Conservation (phyloP, 2,329 filamentous ascomycete species). For the Colletotrichum sp. region DNA sequence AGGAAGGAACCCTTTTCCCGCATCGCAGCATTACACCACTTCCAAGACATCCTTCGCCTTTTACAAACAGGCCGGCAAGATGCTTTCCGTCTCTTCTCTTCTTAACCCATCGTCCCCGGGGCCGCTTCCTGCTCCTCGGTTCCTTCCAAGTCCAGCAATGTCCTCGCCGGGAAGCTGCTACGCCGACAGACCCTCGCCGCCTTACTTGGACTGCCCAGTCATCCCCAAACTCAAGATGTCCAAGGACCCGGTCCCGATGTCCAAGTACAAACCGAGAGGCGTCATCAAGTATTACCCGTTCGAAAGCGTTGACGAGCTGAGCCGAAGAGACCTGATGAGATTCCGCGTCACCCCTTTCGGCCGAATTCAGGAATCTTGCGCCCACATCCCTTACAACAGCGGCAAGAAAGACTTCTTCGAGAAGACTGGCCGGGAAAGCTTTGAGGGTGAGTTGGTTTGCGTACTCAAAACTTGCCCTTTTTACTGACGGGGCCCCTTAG, state of each 20-base stretch:
- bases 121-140: slow-evolving; percentile 42
- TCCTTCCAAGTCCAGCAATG: slow-evolving; percentile 45
- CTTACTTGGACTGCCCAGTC: slow-evolving; percentile 27
- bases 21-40: slow-evolving; percentile 12
- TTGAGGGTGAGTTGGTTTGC: slow-evolving; percentile 71
- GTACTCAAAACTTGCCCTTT: neutral
- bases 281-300: slow-evolving; percentile 76
- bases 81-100: slow-evolving; percentile 70
- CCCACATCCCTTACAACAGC: slow-evolving; percentile 92
- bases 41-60: slow-evolving; percentile 17
- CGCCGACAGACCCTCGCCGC: slow-evolving; percentile 33
- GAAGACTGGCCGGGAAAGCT: slow-evolving; percentile 86
- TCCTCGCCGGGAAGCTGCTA: slow-evolving; percentile 39
- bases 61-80: slow-evolving; percentile 40
- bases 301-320: slow-evolving; percentile 66
- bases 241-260: slow-evolving; percentile 69
- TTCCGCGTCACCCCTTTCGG: slow-evolving; percentile 73
- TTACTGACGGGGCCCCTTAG: slow-evolving; percentile 45
- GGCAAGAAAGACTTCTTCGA: slow-evolving; percentile 88
- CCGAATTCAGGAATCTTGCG: slow-evolving; percentile 64
- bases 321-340: slow-evolving; percentile 61
- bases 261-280: slow-evolving; percentile 67
- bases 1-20: neutral
- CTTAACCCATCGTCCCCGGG: slow-evolving; percentile 65
- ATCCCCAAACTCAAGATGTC: slow-evolving; percentile 61